Conservation (phyloP, 75 land plant genomes). For the Isoetes taiwanensis region DNA sequence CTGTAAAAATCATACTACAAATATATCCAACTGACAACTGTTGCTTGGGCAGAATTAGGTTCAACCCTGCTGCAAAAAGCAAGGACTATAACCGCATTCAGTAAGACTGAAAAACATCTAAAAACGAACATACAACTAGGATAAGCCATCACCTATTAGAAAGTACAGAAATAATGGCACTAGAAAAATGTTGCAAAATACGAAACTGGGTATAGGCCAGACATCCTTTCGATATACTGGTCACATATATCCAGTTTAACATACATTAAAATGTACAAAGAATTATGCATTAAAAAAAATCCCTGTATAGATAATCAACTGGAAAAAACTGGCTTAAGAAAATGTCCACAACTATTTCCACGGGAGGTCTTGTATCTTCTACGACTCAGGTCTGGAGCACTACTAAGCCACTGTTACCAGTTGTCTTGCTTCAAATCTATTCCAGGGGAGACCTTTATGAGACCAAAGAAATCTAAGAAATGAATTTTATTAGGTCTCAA, state of each 20-base stretch:
- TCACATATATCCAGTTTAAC: too few species aligned
- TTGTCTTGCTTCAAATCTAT: too few species aligned
- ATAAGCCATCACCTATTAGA: slow-evolving; percentile 73
- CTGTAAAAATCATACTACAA: too few species aligned
- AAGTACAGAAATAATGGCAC: slow-evolving; percentile 77
- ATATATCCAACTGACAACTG: slow-evolving; percentile 95
- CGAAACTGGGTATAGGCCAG: slow-evolving; percentile 81
- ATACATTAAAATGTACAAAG: too few species aligned
- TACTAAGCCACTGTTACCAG: too few species aligned
- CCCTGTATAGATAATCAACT: slow-evolving; percentile 60
- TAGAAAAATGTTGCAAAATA: slow-evolving; percentile 82
- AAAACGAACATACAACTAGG: slow-evolving; percentile 1
- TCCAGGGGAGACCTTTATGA: too few species aligned
- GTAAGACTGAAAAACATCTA: too few species aligned
- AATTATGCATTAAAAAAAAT: too few species aligned
- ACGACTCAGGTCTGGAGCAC: too few species aligned
- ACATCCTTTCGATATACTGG: slow-evolving; percentile 93
- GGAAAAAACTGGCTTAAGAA: slow-evolving; percentile 77
- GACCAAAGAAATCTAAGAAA: too few species aligned
- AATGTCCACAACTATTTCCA: slow-evolving; percentile 45
- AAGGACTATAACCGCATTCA: slow-evolving; percentile 80
- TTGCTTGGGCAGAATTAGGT: slow-evolving; percentile 95
- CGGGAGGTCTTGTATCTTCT: slow-evolving; percentile 48
- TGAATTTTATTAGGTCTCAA: too few species aligned
- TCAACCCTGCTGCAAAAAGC: slow-evolving; percentile 94